Evolutionary conservation across 164 flowering plant genomes (phyloP).

Genomic region (Litsea cubeba): DNA sequence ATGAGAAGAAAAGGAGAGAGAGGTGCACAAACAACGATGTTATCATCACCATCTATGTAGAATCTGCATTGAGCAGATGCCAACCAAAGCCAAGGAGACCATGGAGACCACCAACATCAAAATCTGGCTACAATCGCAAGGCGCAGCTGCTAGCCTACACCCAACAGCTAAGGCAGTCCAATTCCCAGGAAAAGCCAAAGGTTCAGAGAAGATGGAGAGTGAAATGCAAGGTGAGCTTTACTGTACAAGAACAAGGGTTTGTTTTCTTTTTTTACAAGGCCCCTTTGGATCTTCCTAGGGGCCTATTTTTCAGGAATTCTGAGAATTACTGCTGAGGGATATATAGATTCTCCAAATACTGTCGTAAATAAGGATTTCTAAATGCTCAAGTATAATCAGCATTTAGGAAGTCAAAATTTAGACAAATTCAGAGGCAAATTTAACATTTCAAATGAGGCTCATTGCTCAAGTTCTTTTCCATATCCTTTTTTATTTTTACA

Average conservation of each 20-base stretch:
- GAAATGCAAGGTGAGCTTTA: not conserved
- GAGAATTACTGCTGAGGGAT: not conserved
- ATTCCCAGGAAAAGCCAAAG: not conserved
- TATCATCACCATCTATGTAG: conserved; percentile 34
- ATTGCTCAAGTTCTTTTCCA: too few species aligned
- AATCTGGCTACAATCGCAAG: conserved; percentile 33
- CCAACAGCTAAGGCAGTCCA: conserved; percentile 19
- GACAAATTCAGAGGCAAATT: too few species aligned
- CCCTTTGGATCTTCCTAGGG: not conserved
- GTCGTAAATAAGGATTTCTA: too few species aligned
- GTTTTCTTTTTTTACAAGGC: not conserved
- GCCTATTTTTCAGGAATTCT: not conserved
- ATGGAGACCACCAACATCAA: conserved; percentile 4
- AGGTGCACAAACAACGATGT: conserved; percentile 11
- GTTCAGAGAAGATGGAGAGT: not conserved
- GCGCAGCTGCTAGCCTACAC: conserved; percentile 40
- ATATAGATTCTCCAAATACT: too few species aligned
- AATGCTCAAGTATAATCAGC: too few species aligned
- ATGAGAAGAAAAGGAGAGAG: conserved; percentile 10
- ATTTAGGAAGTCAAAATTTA: too few species aligned
- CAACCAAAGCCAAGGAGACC: conserved; percentile 2
- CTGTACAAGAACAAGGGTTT: not conserved
- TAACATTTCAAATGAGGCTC: too few species aligned
- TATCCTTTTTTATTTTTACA: too few species aligned
- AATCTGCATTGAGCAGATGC: conserved; percentile 8